Conservation (phyloP, 768 basidiomycete genomes). For the Rhizopogon sp. region DNA sequence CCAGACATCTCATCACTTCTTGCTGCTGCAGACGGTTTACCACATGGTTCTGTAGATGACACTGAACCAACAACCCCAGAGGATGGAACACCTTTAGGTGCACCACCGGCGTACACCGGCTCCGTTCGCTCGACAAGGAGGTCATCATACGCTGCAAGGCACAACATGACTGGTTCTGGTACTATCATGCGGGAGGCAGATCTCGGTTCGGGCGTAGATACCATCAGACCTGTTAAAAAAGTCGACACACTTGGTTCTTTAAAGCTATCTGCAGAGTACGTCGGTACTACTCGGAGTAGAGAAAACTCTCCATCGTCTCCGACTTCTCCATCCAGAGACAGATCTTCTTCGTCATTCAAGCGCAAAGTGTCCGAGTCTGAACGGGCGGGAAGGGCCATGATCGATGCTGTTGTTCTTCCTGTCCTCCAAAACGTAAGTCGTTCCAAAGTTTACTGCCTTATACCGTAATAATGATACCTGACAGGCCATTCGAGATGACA, state of each 20-base stretch:
- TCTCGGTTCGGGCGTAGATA: slow-evolving; percentile 83
- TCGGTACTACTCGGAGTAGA: slow-evolving; percentile 60
- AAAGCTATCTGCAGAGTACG: slow-evolving; percentile 72
- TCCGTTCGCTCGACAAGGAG: slow-evolving; percentile 60
- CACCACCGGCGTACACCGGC: slow-evolving; percentile 71
- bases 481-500: slow-evolving; percentile 74
- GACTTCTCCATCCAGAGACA: slow-evolving; percentile 36
- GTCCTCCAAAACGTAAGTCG: slow-evolving; percentile 64
- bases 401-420: slow-evolving; percentile 84
- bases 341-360: slow-evolving; percentile 34
- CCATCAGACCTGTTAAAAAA: slow-evolving; percentile 91
- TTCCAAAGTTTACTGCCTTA: neutral
- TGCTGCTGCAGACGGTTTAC: slow-evolving; percentile 27
- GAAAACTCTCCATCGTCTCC: slow-evolving; percentile 41
- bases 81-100: slow-evolving; percentile 39
- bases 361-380: slow-evolving; percentile 50
- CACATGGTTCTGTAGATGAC: slow-evolving; percentile 36
- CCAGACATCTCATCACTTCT: slow-evolving; percentile 38
- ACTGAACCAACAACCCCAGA: slow-evolving; percentile 33
- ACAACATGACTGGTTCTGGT: slow-evolving; percentile 54
- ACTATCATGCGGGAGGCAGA: slow-evolving; percentile 78
- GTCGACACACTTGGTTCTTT: slow-evolving; percentile 78
- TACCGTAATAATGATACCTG: slow-evolving; percentile 4
- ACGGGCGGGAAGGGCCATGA: slow-evolving; percentile 63
- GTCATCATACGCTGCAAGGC: slow-evolving; percentile 76